A percentile compares a stretch with the other conserved stretches of the same genome.
phyloP scores from a whole-genome alignment of 106 monocot genomes.

The Dendrobium catenatum region DNA sequence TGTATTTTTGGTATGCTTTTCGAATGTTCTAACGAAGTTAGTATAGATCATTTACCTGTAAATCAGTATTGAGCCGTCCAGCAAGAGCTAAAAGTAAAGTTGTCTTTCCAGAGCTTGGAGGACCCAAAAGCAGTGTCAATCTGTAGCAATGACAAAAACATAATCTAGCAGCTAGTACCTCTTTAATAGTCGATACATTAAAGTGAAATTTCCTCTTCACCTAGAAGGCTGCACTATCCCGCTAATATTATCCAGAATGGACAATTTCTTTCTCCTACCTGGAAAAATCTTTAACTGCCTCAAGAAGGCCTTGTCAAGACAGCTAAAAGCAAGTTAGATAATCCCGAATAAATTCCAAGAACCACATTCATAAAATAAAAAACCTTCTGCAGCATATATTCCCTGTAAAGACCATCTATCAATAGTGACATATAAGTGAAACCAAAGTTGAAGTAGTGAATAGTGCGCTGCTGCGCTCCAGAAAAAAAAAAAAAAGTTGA shows the following conservation, averaged over 20 bases:
- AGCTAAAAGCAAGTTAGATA: slow-evolving; percentile 25
- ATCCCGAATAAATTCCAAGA: background rate
- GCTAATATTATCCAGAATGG: slow-evolving; percentile 78
- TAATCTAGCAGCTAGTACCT: background rate
- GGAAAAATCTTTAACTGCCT: slow-evolving; percentile 70
- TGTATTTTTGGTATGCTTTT: background rate
- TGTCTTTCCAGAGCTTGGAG: slow-evolving; percentile 97
- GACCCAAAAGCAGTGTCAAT: slow-evolving; percentile 95
- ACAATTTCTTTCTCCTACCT: slow-evolving; percentile 65
- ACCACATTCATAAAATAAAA: background rate
- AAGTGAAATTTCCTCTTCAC: slow-evolving; percentile 21
- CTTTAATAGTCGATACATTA: background rate
- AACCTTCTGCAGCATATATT: background rate
- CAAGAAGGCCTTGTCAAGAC: slow-evolving; percentile 65
- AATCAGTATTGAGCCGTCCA: slow-evolving; percentile 68
- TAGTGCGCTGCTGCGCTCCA: background rate
- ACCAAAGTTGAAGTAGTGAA: background rate
- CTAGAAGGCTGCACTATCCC: slow-evolving; percentile 86
- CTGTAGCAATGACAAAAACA: slow-evolving; percentile 31
- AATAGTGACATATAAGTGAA: background rate
- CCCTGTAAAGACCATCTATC: background rate
- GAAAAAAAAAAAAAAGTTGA: background rate
- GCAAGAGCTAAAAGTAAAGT: slow-evolving; percentile 94
- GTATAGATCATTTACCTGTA: slow-evolving; percentile 38
- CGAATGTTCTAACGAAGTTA: background rate